Evolutionary conservation across 257 asterid genomes (phyloP).

Genomic region (Plectranthus barbatus): DNA sequence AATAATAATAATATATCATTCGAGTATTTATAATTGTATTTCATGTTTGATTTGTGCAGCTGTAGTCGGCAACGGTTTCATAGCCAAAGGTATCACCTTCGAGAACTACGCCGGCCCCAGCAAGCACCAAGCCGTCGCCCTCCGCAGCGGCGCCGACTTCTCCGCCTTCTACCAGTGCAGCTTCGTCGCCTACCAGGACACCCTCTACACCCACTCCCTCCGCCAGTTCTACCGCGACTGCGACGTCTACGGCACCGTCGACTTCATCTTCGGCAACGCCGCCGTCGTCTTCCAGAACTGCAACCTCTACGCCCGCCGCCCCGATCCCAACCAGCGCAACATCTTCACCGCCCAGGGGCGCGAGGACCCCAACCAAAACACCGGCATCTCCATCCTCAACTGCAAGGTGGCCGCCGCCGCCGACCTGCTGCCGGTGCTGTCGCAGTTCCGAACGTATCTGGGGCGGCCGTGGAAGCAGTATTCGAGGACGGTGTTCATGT

Average conservation of each 20-base stretch:
- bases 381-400: conserved; percentile 76
- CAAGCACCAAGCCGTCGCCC: conserved; percentile 95
- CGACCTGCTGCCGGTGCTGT: conserved; percentile 62
- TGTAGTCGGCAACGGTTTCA: conserved; percentile 69
- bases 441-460: conserved; percentile 46
- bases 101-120: conserved; percentile 94
- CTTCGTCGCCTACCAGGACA: conserved; percentile 92
- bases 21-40: no score
- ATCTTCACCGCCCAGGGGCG: conserved; percentile 94
- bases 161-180: conserved; percentile 82
- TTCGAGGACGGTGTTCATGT: conserved; percentile 66
- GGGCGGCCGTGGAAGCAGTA: conserved; percentile 90
- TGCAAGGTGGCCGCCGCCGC: conserved; percentile 79
- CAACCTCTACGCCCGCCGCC: no score
- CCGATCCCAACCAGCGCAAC: conserved; percentile 55
- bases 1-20: no score
- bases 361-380: conserved; percentile 92
- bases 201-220: no score
- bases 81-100: conserved; percentile 74
- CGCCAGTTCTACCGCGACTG: no score
- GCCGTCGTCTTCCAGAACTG: no score
- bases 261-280: no score
- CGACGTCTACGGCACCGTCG: no score
- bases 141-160: conserved; percentile 81
- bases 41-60: conserved; percentile 30